Percentiles rank a stretch among this genome's conserved stretches.
Evolutionary conservation across 331 rosid genomes (phyloP).

Genomic region (Quercus lobata): DNA sequence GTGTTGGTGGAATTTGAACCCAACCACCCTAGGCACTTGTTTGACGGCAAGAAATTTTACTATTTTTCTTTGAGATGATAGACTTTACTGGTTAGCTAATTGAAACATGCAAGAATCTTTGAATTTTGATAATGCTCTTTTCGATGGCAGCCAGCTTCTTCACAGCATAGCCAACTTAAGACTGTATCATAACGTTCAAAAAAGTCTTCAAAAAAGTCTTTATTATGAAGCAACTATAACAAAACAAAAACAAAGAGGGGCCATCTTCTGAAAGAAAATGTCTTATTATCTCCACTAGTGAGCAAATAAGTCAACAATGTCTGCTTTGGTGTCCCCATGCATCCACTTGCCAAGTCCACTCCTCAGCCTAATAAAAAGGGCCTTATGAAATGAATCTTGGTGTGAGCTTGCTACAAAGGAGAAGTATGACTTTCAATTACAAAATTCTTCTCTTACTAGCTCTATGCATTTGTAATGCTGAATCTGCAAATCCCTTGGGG

Average conservation of each 20-base stretch:
- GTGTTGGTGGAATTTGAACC: too few species aligned
- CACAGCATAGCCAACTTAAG: background rate
- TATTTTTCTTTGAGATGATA: too few species aligned
- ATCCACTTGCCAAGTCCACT: background rate
- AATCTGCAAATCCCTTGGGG: slow-evolving; percentile 47
- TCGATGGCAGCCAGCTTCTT: background rate
- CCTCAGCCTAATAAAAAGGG: background rate
- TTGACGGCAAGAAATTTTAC: accelerated
- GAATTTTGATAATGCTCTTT: background rate
- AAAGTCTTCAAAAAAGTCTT: background rate
- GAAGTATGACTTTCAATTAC: slow-evolving; percentile 20
- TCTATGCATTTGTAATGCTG: slow-evolving; percentile 35
- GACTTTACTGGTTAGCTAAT: too few species aligned
- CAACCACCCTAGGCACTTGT: too few species aligned
- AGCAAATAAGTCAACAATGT: slow-evolving; percentile 23
- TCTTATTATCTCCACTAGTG: slow-evolving; percentile 6
- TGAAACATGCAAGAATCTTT: too few species aligned
- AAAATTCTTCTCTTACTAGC: slow-evolving; percentile 28
- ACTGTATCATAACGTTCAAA: background rate
- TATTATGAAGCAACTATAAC: background rate
- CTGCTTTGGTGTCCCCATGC: background rate
- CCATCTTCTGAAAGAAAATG: background rate
- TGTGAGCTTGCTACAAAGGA: background rate
- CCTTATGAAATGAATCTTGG: background rate
- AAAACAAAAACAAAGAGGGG: background rate